A percentile compares a stretch with the other conserved stretches of the same genome.
Evolutionary conservation across 306 rosid genomes (phyloP).

Genomic region (Acacia acuminata): DNA sequence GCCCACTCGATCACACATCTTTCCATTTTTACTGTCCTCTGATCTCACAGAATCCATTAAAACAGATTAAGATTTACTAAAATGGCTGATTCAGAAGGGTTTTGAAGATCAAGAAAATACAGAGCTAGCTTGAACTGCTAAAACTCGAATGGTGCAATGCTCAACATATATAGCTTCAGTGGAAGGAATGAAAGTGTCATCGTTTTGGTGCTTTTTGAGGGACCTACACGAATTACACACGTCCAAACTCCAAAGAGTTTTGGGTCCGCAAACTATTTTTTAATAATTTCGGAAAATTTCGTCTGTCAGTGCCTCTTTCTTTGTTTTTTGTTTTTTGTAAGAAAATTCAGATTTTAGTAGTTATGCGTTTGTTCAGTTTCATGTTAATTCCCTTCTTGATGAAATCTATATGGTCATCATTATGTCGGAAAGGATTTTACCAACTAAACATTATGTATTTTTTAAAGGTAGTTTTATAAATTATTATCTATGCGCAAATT

Average conservation of each 20-base stretch:
- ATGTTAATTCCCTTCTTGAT: constrained; percentile 5
- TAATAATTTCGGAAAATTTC: neutral
- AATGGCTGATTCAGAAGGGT: neutral
- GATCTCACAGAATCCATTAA: constrained; percentile 24
- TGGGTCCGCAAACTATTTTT: constrained; percentile 3
- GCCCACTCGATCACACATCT: neutral
- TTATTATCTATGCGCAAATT: too few species aligned
- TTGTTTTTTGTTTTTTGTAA: neutral
- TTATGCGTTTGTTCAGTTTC: constrained; percentile 33
- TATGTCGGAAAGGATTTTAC: neutral
- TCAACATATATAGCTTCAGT: neutral
- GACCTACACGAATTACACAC: constrained; percentile 34
- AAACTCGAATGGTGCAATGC: neutral
- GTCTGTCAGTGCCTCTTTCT: constrained; percentile 5
- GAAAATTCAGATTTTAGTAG: neutral
- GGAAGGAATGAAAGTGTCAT: neutral
- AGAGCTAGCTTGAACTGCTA: neutral
- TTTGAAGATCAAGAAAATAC: neutral
- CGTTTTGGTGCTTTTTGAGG: neutral
- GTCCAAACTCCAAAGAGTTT: neutral
- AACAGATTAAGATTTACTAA: neutral
- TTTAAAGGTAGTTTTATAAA: too few species aligned
- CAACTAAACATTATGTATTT: neutral
- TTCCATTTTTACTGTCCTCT: neutral
- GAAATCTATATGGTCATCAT: constrained; percentile 3